phyloP scores from a whole-genome alignment of 257 asterid species.

The Cordia subcordata region DNA sequence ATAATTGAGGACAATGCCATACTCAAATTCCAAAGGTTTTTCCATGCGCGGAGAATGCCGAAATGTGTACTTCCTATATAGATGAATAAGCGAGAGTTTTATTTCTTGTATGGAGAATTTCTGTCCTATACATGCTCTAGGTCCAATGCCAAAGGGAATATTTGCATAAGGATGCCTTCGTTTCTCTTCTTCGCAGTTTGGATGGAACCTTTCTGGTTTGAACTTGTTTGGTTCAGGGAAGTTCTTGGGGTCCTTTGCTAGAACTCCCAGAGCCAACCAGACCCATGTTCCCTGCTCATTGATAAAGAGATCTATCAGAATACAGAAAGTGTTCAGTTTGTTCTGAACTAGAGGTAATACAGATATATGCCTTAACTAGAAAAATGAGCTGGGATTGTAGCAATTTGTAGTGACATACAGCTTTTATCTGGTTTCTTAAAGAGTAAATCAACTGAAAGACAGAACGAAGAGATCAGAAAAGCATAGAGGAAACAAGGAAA shows the following conservation, averaged over 20 bases:
- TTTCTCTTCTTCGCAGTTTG: conserved; percentile 79
- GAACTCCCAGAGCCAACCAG: conserved; percentile 93
- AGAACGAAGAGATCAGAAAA: neutral
- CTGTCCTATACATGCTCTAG: conserved; percentile 89
- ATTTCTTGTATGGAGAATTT: conserved; percentile 85
- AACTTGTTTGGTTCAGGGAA: conserved; percentile 88
- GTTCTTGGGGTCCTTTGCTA: conserved; percentile 76
- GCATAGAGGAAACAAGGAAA: neutral
- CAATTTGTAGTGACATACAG: too few relatives aligned
- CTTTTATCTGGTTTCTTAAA: too few relatives aligned
- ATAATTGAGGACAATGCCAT: conserved; percentile 77
- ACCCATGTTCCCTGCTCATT: conserved; percentile 88
- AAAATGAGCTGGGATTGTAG: neutral
- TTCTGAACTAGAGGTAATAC: neutral
- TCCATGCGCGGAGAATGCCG: conserved; percentile 77
- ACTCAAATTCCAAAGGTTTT: conserved; percentile 65
- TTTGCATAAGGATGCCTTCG: conserved; percentile 85
- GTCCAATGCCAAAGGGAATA: conserved; percentile 95
- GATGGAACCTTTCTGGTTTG: conserved; percentile 90
- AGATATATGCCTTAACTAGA: neutral
- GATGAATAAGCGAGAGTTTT: conserved; percentile 69
- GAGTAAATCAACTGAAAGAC: too few relatives aligned
- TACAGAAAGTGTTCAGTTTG: neutral
- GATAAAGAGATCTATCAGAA: conserved; percentile 9
- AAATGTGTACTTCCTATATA: conserved; percentile 62